phyloP scores from a whole-genome alignment of 352 stramenopile species.

The Globisporangium spiculum region DNA sequence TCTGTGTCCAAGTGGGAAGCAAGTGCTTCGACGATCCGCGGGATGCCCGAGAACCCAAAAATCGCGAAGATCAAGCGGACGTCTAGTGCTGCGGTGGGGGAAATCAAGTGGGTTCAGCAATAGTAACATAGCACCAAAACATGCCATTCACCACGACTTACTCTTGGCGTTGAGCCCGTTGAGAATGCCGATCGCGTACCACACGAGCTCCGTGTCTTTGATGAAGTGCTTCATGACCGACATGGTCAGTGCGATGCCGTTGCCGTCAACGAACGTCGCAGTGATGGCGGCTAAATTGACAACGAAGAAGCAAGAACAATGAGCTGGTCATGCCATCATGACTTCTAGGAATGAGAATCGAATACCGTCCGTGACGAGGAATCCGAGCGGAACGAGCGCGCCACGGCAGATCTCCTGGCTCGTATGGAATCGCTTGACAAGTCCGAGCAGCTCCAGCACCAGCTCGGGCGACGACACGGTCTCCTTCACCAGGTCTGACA shows the following conservation, averaged over 20 bases:
- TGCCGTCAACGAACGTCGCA: constrained; percentile 57
- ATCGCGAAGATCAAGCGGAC: constrained; percentile 43
- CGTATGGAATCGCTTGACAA: constrained; percentile 54
- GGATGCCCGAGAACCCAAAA: constrained; percentile 53
- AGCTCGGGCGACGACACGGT: constrained; percentile 48
- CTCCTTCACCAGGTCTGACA: constrained; percentile 65
- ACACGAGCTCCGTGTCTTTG: constrained; percentile 66
- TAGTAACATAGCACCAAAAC: too few species aligned
- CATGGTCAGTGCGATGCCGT: constrained; percentile 60
- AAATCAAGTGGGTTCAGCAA: too few species aligned
- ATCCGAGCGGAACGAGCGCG: constrained; percentile 51
- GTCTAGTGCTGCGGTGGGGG: constrained; percentile 33
- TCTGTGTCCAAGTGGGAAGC: constrained; percentile 67
- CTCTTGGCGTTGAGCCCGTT: constrained; percentile 62
- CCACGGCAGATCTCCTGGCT: constrained; percentile 49
- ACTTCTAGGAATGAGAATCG: neutral
- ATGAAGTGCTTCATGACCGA: constrained; percentile 45
- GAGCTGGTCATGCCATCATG: too few species aligned
- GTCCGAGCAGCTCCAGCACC: constrained; percentile 46
- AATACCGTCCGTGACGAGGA: constrained; percentile 66
- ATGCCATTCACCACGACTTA: constrained; percentile 10
- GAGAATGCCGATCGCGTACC: constrained; percentile 67
- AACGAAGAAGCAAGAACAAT: neutral
- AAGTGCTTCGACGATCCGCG: constrained; percentile 59
- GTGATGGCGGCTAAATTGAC: constrained; percentile 38